Base-by-base conservation (phyloP, 2,329 filamentous ascomycete species). In the Blastomyces silverae region DNA sequence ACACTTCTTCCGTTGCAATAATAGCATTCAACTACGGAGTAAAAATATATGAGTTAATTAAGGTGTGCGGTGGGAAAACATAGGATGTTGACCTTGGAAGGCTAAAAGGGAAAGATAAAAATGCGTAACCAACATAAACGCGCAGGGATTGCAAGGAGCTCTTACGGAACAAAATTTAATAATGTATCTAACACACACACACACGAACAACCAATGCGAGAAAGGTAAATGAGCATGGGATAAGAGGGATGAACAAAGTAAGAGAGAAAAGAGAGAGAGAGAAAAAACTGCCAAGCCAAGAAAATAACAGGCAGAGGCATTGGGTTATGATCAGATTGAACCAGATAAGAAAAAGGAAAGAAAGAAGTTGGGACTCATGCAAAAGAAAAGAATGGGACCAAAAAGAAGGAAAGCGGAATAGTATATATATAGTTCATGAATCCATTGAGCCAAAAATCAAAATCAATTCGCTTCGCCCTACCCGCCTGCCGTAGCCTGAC, bases 391-490 rank as follows among this genome's bases (percentile, higher is more conserved):
- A 68, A 69, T 61, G 56, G 39, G 65, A 65, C n/a, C n/a, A 28
- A 46, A 57, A 66, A 64, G 61, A 67, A 66, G 70, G 70, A 73
- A 71, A 17, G 46, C 10, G 6, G 8, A 39, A 46, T 46, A 46
- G 17, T 8, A 52, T n/a, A 34, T 58, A n/a, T 34, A 39, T 39
- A 39, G 10, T 39, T 13, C 56, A 59, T 59, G 56, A 59, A 28
- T 59, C 37, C 42, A 59, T 57, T 39, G 3, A 57, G n/a, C 8
- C 31, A 57, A 57, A 31, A 39, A 39, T 39, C 37, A 39, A 39
- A 37, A 53, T 39, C 55, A 74, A 76, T 73, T 74, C 70, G 71
- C 75, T 66, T 70, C 37, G 37, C n/a, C 56, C 37, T 42, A 42
- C 20, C 55, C 34, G 31, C 55, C 55, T 10, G 31, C 55, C 56